Evolutionary conservation across 163 green algal species (phyloP), one percentile per base, ranked within the genome.

Genomic region (Scenedesmus sp.): DNA sequence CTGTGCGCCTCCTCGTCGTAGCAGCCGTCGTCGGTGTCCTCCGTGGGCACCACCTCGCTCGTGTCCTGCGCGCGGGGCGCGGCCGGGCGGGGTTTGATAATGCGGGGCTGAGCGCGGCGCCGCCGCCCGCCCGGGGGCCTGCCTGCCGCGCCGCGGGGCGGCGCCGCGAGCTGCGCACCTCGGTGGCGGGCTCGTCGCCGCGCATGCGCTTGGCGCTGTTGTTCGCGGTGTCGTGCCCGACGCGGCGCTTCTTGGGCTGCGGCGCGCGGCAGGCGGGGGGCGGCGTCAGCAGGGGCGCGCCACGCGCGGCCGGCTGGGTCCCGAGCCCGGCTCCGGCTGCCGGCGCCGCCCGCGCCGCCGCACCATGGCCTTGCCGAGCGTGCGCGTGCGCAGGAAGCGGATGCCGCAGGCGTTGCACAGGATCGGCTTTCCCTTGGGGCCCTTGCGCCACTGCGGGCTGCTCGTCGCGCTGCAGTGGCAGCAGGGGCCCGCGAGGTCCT

Each of bases 321-420:
- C 6, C 6, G 39, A 6, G 39, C 39, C 39, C 7, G 39, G 10
- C 63, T 47, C n/a, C n/a, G n/a, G n/a, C n/a, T n/a, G n/a, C n/a
- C n/a, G n/a, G n/a, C n/a, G n/a, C n/a, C n/a, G n/a, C n/a, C n/a
- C n/a, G 5, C 42, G 34, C 24, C 7, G 18, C 34, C 73, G 62
- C 62, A 74, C 62, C 73, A 66, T 50, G 45, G 60, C 36, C 53
- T 84, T 84, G 26, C 74, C 77, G 4, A 86, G 74, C 0, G 54
- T 67, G 47, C 75, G 62, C 2, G 77, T 86, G 44, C 81, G 64
- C 81, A 82, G 75, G 81, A 87, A 90, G 24, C 86, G 78, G 26
- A 85, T 90, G 67, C 86, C 86, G 75, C 86, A 90, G 24, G 86
- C 86, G 54, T 90, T 90, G 83, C 86, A 90, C 31, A 90, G 80